Evolutionary conservation across 768 basidiomycete genomes (phyloP).

Genomic region (Leccinum incarnatum): DNA sequence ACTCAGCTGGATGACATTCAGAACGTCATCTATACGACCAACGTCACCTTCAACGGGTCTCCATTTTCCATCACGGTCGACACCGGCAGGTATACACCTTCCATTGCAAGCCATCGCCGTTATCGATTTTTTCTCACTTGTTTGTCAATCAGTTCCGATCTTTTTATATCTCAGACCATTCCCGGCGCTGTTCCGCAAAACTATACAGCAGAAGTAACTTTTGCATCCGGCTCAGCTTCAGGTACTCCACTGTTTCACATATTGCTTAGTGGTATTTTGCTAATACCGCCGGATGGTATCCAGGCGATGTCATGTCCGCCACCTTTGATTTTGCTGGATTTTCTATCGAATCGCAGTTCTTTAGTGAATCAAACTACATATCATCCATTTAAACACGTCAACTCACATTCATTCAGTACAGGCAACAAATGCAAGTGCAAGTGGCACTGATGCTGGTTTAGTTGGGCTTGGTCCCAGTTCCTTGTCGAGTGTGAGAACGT

Average conservation of each 20-base stretch:
- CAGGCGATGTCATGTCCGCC: slow-evolving; percentile 32
- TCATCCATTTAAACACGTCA: not conserved
- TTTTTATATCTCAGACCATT: slow-evolving; percentile 54
- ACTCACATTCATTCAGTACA: slow-evolving; percentile 19
- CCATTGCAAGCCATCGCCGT: not conserved
- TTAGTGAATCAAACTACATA: slow-evolving; percentile 6
- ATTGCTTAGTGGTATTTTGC: not conserved
- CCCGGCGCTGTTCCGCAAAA: slow-evolving; percentile 39
- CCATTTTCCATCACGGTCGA: slow-evolving; percentile 39
- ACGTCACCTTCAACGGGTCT: slow-evolving; percentile 38
- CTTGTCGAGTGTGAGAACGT: slow-evolving; percentile 46
- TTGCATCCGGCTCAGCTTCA: slow-evolving; percentile 52
- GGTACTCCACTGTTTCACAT: slow-evolving; percentile 32
- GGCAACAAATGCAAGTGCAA: slow-evolving; percentile 11
- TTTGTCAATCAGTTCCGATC: slow-evolving; percentile 50
- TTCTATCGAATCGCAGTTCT: slow-evolving; percentile 47
- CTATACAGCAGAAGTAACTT: slow-evolving; percentile 40
- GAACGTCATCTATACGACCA: slow-evolving; percentile 37
- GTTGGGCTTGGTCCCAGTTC: slow-evolving; percentile 62
- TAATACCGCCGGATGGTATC: not conserved
- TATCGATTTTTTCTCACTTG: not conserved
- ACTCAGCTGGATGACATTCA: slow-evolving; percentile 27
- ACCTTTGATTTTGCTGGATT: slow-evolving; percentile 33
- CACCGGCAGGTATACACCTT: slow-evolving; percentile 41
- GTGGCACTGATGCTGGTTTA: slow-evolving; percentile 29